These are phyloP conservation scores for Triticum dicoccoides DNA, from an alignment of 176 grass and related monocot genomes.

Conservation along the genomic window DNA sequence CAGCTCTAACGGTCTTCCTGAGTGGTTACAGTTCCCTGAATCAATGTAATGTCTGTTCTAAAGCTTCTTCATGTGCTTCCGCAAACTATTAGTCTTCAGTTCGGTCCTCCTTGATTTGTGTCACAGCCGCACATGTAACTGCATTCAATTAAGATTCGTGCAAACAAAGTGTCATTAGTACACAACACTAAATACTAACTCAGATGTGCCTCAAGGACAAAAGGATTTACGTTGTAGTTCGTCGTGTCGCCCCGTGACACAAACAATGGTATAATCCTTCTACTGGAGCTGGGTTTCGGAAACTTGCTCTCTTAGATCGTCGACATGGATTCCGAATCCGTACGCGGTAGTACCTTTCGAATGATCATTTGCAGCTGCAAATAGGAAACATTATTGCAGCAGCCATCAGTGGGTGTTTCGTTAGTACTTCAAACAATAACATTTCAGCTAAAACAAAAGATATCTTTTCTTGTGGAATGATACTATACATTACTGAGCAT, in stretches of 20 bases:
- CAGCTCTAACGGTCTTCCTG: slow-evolving; percentile 55
- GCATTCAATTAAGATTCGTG: slow-evolving; percentile 19
- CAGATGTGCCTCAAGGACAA: neutral
- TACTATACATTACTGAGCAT: neutral
- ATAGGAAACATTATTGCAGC: neutral
- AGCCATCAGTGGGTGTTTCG: neutral
- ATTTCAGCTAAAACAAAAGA: neutral
- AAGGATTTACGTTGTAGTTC: neutral
- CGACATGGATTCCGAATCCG: slow-evolving; percentile 76
- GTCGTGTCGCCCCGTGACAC: neutral
- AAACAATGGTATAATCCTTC: neutral
- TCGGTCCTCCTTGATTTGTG: slow-evolving; percentile 69
- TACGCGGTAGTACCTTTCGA: slow-evolving; percentile 56
- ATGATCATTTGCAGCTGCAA: slow-evolving; percentile 84
- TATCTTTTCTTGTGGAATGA: neutral
- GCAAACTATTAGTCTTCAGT: slow-evolving; percentile 40
- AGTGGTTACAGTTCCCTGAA: slow-evolving; percentile 64
- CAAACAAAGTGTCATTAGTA: neutral
- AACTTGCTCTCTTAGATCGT: slow-evolving; percentile 89
- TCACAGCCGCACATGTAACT: slow-evolving; percentile 65
- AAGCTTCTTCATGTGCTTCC: slow-evolving; percentile 59
- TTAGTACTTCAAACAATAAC: neutral
- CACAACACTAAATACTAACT: neutral
- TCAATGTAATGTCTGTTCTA: slow-evolving; percentile 42
- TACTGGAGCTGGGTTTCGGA: slow-evolving; percentile 4